These are phyloP conservation scores for Hypericum perforatum DNA, from an alignment of 345 rosid species.

Conservation along the genomic window DNA sequence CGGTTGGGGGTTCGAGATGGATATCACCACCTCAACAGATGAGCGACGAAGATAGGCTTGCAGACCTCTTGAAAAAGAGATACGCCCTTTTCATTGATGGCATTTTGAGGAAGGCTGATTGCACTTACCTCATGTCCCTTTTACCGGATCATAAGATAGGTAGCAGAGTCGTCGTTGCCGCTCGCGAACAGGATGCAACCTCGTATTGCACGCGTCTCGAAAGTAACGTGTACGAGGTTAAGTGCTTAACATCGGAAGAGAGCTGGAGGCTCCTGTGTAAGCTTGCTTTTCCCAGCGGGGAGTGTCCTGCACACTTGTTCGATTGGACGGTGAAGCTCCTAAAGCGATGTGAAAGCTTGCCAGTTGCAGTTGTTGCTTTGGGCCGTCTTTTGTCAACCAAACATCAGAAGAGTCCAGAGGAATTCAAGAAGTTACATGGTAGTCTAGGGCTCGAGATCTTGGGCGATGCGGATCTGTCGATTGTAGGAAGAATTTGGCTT, in stretches of 20 bases:
- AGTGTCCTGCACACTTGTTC: conserved; percentile 5
- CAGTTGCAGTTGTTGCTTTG: conserved; percentile 5
- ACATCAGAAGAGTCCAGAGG: not conserved
- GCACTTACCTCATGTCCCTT: too few relatives aligned
- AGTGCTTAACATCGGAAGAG: not conserved
- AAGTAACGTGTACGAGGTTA: not conserved
- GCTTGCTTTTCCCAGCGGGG: conserved; percentile 7
- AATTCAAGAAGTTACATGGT: conserved; percentile 11
- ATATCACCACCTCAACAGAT: too few relatives aligned
- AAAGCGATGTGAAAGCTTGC: conserved; percentile 18
- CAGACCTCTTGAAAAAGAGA: too few relatives aligned
- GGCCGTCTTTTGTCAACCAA: conserved; percentile 6
- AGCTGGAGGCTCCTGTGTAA: conserved; percentile 6
- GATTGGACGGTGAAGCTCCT: conserved; percentile 5
- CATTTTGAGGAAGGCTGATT: too few relatives aligned
- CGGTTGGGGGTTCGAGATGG: too few relatives aligned
- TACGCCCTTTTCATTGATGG: too few relatives aligned
- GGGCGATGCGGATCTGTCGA: not conserved
- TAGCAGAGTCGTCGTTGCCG: too few relatives aligned
- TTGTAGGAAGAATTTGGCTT: conserved; percentile 1
- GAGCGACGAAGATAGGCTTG: too few relatives aligned
- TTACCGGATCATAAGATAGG: too few relatives aligned
- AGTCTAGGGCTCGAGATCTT: conserved; percentile 3
- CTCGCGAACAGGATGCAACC: too few relatives aligned
- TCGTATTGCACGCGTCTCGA: too few relatives aligned